Conservation (phyloP, 306 rosid genomes). For the Medicago arabica region DNA sequence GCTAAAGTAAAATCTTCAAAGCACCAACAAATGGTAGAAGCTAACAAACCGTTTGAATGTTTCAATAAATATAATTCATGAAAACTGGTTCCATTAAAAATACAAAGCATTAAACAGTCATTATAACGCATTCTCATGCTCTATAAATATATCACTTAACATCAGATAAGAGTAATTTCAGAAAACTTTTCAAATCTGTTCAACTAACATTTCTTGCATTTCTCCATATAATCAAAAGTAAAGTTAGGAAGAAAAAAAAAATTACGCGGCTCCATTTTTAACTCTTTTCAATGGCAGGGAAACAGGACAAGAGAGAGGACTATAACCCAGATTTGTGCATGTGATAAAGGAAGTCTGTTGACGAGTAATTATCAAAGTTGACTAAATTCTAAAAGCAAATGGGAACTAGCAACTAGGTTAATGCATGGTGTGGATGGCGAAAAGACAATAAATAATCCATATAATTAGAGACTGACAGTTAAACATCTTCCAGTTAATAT, state of each 20-base stretch:
- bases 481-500: neutral
- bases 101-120: neutral
- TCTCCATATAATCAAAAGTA: neutral
- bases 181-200: neutral
- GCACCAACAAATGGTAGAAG: neutral
- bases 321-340: conserved; percentile 1
- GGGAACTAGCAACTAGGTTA: neutral
- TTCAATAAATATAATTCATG: neutral
- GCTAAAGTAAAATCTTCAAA: neutral
- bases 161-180: neutral
- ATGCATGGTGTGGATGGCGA: conserved; percentile 1
- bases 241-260: neutral
- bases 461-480: neutral
- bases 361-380: neutral
- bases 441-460: neutral
- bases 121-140: neutral
- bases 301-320: neutral
- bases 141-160: neutral
- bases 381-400: neutral
- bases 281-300: neutral
- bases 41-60: neutral
- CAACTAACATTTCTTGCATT: neutral
- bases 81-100: neutral
- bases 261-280: neutral
- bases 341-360: neutral